A percentile compares a stretch with the other conserved stretches of the same genome.
Evolutionary conservation across 1,284 basidiomycete genomes (phyloP).

Genomic region (Pascua guehoae): DNA sequence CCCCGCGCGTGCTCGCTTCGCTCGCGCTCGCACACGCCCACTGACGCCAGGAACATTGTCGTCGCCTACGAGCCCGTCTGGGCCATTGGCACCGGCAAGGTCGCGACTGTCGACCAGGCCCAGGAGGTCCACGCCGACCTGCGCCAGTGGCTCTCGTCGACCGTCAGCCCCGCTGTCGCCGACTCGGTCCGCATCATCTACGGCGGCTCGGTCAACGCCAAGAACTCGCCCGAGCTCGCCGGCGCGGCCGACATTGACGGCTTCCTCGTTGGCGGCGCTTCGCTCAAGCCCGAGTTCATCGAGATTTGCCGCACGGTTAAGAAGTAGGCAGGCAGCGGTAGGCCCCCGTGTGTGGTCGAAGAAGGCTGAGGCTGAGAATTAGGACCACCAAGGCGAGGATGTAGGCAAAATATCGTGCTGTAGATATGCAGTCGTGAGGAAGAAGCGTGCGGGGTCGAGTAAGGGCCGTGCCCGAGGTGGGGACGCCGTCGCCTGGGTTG

Average conservation of each 20-base stretch:
- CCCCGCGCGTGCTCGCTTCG: background rate
- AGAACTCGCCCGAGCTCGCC: constrained; percentile 79
- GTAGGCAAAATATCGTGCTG: no score
- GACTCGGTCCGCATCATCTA: constrained; percentile 84
- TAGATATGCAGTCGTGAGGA: no score
- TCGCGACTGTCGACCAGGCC: constrained; percentile 75
- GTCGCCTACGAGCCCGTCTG: constrained; percentile 96
- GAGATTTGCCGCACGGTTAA: constrained; percentile 75
- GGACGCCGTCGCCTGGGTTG: no score
- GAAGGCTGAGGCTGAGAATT: no score
- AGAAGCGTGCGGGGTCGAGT: no score
- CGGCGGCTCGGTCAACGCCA: constrained; percentile 86
- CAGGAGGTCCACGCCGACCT: constrained; percentile 88
- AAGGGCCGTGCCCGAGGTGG: no score
- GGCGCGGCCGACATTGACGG: constrained; percentile 84
- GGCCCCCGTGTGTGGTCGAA: no score
- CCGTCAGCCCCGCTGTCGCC: constrained; percentile 69
- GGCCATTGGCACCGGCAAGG: constrained; percentile 98
- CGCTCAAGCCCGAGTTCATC: constrained; percentile 94
- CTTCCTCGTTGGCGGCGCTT: constrained; percentile 98
- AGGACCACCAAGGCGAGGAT: no score
- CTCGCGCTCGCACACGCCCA: background rate
- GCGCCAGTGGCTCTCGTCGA: constrained; percentile 67
- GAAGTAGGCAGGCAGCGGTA: constrained; percentile 12
- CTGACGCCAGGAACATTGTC: constrained; percentile 68